A percentile compares a stretch with the other conserved stretches of the same genome.
Conservation (phyloP, 768 basidiomycete species). For the Mrakia hoshinonis region DNA sequence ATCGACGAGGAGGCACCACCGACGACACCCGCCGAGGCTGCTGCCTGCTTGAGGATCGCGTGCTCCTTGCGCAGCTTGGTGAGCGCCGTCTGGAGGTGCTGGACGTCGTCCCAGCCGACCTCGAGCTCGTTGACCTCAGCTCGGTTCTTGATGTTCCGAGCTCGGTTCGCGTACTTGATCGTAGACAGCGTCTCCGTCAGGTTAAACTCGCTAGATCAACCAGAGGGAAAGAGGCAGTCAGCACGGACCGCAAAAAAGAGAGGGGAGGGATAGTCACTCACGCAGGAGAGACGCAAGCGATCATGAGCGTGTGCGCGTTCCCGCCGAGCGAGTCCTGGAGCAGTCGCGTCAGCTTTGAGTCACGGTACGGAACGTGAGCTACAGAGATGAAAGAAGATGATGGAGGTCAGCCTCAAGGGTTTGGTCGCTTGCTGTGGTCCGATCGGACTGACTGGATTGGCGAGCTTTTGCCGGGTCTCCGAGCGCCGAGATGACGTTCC, state of each 20-base stretch:
- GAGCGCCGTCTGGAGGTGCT: slow-evolving; percentile 82
- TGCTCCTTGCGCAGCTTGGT: slow-evolving; percentile 78
- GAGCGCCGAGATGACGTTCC: slow-evolving; percentile 96
- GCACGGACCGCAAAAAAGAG: background rate
- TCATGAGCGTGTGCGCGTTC: slow-evolving; percentile 97
- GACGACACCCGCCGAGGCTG: slow-evolving; percentile 34
- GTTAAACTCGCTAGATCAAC: slow-evolving; percentile 78
- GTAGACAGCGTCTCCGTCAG: slow-evolving; percentile 69
- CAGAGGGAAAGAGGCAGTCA: background rate
- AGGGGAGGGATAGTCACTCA: background rate
- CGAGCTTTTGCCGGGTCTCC: slow-evolving; percentile 85
- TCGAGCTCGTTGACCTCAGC: slow-evolving; percentile 88
- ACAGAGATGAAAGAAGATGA: background rate
- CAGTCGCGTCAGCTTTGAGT: slow-evolving; percentile 92
- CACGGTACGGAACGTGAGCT: slow-evolving; percentile 89
- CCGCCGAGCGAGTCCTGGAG: slow-evolving; percentile 95
- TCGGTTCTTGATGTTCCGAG: slow-evolving; percentile 92
- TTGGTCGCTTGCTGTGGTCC: no score
- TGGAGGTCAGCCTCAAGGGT: background rate
- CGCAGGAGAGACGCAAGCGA: slow-evolving; percentile 74
- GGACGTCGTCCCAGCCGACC: slow-evolving; percentile 96
- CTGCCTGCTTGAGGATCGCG: slow-evolving; percentile 66
- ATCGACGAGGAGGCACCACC: slow-evolving; percentile 31
- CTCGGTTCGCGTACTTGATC: slow-evolving; percentile 92
- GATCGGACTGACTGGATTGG: slow-evolving; percentile 48